Evolutionary conservation across 2,329 filamentous ascomycete genomes (phyloP).

Genomic region (Hypoxylon rubiginosum): DNA sequence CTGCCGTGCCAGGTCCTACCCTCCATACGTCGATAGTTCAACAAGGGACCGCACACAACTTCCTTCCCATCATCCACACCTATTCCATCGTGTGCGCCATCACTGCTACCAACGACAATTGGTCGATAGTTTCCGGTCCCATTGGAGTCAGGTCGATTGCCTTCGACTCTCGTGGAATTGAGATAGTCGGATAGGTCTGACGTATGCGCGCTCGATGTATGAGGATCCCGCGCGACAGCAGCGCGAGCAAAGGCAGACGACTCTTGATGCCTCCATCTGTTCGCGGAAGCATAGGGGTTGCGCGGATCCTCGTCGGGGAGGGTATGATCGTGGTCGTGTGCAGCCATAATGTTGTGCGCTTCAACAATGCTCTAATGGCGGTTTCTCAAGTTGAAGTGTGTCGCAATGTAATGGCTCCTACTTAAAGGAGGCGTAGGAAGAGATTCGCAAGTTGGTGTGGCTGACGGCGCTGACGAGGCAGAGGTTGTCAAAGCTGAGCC

Average conservation of each 20-base stretch:
- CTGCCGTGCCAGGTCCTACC: conserved; percentile 83
- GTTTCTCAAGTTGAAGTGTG: conserved; percentile 1
- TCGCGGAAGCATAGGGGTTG: conserved; percentile 70
- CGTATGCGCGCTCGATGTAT: conserved; percentile 57
- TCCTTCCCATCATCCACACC: conserved; percentile 64
- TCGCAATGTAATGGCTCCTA: conserved; percentile 8
- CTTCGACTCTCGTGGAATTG: conserved; percentile 66
- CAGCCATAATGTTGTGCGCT: conserved; percentile 42
- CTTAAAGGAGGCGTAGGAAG: not conserved
- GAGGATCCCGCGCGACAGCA: conserved; percentile 57
- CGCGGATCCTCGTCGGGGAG: conserved; percentile 52
- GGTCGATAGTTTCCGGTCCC: conserved; percentile 60
- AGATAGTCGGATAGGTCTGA: conserved; percentile 69
- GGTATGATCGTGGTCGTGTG: conserved; percentile 42
- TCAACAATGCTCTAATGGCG: not conserved
- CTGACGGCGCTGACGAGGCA: conserved; percentile 29
- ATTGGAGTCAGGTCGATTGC: conserved; percentile 50
- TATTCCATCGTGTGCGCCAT: conserved; percentile 44
- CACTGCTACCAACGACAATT: conserved; percentile 61
- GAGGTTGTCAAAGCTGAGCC: conserved; percentile 8
- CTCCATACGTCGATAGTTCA: conserved; percentile 84
- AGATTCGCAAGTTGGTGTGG: conserved; percentile 26
- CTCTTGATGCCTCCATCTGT: conserved; percentile 74
- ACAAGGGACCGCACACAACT: conserved; percentile 77
- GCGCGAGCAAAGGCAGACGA: conserved; percentile 68